Evolutionary conservation across 2,329 filamentous ascomycete genomes (phyloP).

Genomic region (Aulographum hederae): DNA sequence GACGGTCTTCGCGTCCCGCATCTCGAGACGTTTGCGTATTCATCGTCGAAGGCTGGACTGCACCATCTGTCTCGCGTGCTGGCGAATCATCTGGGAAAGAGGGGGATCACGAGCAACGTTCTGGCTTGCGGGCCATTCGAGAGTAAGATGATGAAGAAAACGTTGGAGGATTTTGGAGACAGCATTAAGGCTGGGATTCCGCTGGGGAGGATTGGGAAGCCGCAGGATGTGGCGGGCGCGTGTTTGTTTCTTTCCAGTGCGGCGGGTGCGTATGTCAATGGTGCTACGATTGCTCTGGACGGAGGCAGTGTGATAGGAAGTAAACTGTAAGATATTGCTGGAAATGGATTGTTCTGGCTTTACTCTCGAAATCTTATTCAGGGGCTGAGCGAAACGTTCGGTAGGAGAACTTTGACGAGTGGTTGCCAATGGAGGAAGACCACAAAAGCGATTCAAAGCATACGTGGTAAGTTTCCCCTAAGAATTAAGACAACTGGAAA

Average conservation of each 20-base stretch:
- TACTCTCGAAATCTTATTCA: too few species aligned
- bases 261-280: constrained; percentile 35
- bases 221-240: constrained; percentile 51
- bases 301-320: constrained; percentile 17
- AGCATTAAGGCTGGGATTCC: constrained; percentile 42
- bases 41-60: constrained; percentile 42
- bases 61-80: constrained; percentile 47
- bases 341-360: too few species aligned
- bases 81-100: constrained; percentile 40
- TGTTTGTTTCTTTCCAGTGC: constrained; percentile 51
- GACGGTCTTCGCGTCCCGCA: constrained; percentile 43
- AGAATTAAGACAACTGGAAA: too few species aligned
- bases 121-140: constrained; percentile 55
- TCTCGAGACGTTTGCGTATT: constrained; percentile 41
- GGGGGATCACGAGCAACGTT: constrained; percentile 45
- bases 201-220: constrained; percentile 45
- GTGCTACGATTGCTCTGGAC: constrained; percentile 23
- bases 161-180: constrained; percentile 39
- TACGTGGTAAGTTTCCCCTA: too few species aligned
- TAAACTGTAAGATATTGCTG: constrained; percentile 15
- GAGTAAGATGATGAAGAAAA: constrained; percentile 57
- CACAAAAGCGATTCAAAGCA: too few species aligned
- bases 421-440: too few species aligned
- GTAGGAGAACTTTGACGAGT: too few species aligned
- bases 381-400: too few species aligned